Evolutionary conservation across 352 stramenopile genomes (phyloP).

Genomic region (Phytopythium montanum): DNA sequence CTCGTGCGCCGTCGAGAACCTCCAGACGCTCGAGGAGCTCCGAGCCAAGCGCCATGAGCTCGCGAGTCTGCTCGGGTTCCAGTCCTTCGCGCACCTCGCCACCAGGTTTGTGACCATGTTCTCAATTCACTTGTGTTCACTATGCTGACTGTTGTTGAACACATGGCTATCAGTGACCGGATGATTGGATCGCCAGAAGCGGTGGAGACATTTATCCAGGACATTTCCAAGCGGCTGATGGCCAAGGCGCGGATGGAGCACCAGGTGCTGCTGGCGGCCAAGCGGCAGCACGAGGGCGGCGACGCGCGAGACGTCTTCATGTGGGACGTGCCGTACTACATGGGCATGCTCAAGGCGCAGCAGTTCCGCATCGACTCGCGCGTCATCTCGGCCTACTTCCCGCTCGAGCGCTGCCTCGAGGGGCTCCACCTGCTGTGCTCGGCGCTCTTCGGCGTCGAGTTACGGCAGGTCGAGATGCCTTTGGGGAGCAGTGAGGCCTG

Average conservation of each 20-base stretch:
- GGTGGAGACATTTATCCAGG: conserved; percentile 61
- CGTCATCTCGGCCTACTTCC: conserved; percentile 87
- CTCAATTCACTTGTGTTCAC: background rate
- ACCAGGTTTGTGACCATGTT: conserved; percentile 66
- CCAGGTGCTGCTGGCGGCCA: conserved; percentile 51
- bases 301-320: conserved; percentile 64
- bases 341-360: conserved; percentile 79
- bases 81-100: conserved; percentile 87
- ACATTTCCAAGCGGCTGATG: conserved; percentile 65
- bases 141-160: background rate
- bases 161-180: conserved; percentile 46
- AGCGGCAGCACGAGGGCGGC: conserved; percentile 52
- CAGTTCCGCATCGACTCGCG: conserved; percentile 74
- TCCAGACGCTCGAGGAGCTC: conserved; percentile 87
- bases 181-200: conserved; percentile 80
- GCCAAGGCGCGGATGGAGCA: conserved; percentile 62
- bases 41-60: conserved; percentile 84
- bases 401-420: conserved; percentile 89
- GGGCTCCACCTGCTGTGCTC: conserved; percentile 87
- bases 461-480: conserved; percentile 76
- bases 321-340: conserved; percentile 96
- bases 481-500: conserved; percentile 77
- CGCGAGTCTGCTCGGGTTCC: conserved; percentile 86
- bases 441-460: conserved; percentile 89
- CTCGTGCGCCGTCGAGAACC: conserved; percentile 73